phyloP scores from a whole-genome alignment of 495 filamentous ascomycete species.

The Sordaria brevicollis region DNA sequence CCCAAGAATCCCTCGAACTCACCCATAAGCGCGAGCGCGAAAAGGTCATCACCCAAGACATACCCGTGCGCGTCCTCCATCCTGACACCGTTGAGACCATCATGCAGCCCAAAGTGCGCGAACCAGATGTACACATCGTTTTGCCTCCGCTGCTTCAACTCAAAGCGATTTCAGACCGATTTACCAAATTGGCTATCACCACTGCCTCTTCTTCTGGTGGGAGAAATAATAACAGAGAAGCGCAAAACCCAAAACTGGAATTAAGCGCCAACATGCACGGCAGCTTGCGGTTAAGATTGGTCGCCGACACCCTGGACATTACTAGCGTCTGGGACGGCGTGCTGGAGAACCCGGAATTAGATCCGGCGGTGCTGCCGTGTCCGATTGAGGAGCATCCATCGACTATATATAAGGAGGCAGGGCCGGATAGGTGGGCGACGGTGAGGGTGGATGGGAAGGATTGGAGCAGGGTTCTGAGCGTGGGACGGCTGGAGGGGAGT shows the following conservation, averaged over 20 bases:
- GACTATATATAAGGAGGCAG: constrained; percentile 51
- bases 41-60: constrained; percentile 87
- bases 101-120: constrained; percentile 79
- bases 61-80: constrained; percentile 83
- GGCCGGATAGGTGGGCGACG: constrained; percentile 64
- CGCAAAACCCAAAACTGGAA: constrained; percentile 53
- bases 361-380: constrained; percentile 55
- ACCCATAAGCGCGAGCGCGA: constrained; percentile 53
- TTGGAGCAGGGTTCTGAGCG: constrained; percentile 81
- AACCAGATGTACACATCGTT: constrained; percentile 89
- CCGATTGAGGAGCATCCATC: constrained; percentile 65
- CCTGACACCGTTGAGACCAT: constrained; percentile 70
- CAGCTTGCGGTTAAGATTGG: constrained; percentile 61
- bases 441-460: constrained; percentile 86
- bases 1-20: constrained; percentile 38
- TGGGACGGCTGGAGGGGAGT: constrained; percentile 68
- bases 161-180: constrained; percentile 86
- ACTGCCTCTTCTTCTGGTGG: constrained; percentile 17
- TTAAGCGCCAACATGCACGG: constrained; percentile 87
- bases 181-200: constrained; percentile 61
- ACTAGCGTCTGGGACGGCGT: constrained; percentile 64
- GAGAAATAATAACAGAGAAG: constrained; percentile 3
- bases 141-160: constrained; percentile 74
- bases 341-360: constrained; percentile 73
- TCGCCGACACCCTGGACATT: constrained; percentile 72